Conservation (phyloP, 495 filamentous ascomycete species). For the Aspergillus mulundensis region DNA sequence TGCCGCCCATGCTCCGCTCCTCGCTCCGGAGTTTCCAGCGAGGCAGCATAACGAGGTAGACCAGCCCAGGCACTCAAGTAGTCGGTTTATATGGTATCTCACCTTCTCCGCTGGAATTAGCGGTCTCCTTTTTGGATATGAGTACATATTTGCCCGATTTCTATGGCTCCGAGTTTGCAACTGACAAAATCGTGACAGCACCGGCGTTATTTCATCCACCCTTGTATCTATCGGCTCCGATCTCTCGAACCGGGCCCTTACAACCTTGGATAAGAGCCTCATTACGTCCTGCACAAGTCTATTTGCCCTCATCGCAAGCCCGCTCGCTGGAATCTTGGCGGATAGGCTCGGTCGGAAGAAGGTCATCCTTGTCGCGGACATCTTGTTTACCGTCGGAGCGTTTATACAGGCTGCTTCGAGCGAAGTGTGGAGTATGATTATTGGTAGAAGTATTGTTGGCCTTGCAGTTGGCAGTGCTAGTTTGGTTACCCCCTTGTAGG, state of each 20-base stretch:
- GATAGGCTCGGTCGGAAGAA: constrained; percentile 69
- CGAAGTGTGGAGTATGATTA: constrained; percentile 66
- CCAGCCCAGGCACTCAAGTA: constrained; percentile 19
- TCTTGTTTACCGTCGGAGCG: constrained; percentile 72
- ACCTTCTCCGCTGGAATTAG: constrained; percentile 80
- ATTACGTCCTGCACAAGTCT: constrained; percentile 81
- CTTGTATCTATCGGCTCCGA: constrained; percentile 73
- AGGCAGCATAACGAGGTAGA: constrained; percentile 16
- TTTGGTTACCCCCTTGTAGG: constrained; percentile 73
- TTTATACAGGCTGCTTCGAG: constrained; percentile 61
- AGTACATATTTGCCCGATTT: constrained; percentile 34
- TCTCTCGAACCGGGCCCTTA: constrained; percentile 63
- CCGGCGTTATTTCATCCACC: constrained; percentile 86
- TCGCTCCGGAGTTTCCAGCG: constrained; percentile 17
- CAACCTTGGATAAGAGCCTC: constrained; percentile 74
- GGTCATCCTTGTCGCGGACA: constrained; percentile 76
- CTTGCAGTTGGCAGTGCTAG: constrained; percentile 78
- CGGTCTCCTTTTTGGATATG: constrained; percentile 84
- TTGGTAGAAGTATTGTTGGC: constrained; percentile 76
- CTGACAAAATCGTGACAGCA: constrained; percentile 45
- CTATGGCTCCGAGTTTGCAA: background rate
- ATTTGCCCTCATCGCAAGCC: constrained; percentile 73
- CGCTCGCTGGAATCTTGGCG: constrained; percentile 69
- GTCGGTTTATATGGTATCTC: constrained; percentile 64
- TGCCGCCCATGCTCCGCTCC: constrained; percentile 29